Evolutionary conservation across 768 basidiomycete genomes (phyloP).

Genomic region (Sporobolomyces pararoseus): DNA sequence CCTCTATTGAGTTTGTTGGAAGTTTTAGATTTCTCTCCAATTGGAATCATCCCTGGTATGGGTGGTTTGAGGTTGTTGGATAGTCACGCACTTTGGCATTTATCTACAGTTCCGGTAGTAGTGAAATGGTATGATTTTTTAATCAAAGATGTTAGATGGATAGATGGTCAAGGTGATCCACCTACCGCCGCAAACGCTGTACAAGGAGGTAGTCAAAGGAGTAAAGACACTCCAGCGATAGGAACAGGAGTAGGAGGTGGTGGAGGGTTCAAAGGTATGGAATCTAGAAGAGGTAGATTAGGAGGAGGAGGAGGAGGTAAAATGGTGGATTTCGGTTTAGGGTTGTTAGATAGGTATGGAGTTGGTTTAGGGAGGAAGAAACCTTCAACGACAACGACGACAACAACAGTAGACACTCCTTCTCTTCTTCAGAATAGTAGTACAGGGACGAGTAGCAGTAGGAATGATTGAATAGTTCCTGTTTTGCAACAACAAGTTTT

Average conservation of each 20-base stretch:
- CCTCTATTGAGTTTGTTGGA: conserved; percentile 74
- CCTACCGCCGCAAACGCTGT: conserved; percentile 5
- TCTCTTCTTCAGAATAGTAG: too few relatives aligned
- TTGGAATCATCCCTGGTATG: too few relatives aligned
- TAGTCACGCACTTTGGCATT: conserved; percentile 91
- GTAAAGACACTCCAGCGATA: neutral
- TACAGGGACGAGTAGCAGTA: too few relatives aligned
- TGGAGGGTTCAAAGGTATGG: neutral
- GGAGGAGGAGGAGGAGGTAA: neutral
- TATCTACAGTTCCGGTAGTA: conserved; percentile 72
- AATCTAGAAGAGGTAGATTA: neutral
- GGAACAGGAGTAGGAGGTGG: neutral
- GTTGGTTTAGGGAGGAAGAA: neutral
- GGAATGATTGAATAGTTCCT: neutral
- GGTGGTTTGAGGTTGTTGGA: conserved; percentile 65
- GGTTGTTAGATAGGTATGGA: conserved; percentile 7
- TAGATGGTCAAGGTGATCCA: conserved; percentile 33
- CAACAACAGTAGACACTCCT: neutral
- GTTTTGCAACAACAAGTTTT: neutral
- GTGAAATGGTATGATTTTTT: conserved; percentile 82
- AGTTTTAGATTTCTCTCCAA: conserved; percentile 78
- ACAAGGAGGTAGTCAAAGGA: neutral
- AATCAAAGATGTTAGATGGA: conserved; percentile 59
- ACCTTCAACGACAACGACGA: neutral
- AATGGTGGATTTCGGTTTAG: conserved; percentile 7